Base-by-base conservation (phyloP, 371 early-diverging fungal species). In the Syncephalis fuscata region DNA sequence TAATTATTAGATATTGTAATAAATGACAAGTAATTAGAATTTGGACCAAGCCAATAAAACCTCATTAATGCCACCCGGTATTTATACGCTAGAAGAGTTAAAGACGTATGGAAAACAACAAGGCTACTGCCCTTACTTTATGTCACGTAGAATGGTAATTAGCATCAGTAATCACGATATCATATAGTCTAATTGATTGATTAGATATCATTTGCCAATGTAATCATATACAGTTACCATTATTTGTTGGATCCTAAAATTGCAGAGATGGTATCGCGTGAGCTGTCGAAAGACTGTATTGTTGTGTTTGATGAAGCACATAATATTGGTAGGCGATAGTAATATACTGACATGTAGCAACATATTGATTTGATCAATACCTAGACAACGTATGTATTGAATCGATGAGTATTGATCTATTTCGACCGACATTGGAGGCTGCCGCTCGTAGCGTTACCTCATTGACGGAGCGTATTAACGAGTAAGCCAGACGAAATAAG, bases 301-400 rank as follows among this genome's bases (percentile, higher is more conserved):
- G 90, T 99, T 4, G 91, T 99, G 2, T 99, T 99, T 74, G 99
- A 99, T 67, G 99, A 99, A 61, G 99, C 99, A 2, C 99, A 99
- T 70, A 99, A 99, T 61, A 99, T 99, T 50, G 97, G 92, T 80
- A 71, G n/a, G 50, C 10, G 0, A 7, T 36, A 16, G 5, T 50
- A 44, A 2, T 19, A 26, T 23, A 14, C 15, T 16, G 23, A 41
- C 15, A 22, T 1, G 16, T 41, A 46, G 19, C 11, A 19, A 32
- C 32, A 32, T 32, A 32, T 11, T 7, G 7, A 32, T 32, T 26
- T 37, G 1, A 37, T 23, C 48, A 15, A n/a, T 19, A 16, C 17
- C 1, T 59, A 81, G 95, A 95, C 65, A 92, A 91, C 67, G 95
- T 92, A 3, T 99, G 99, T 65, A 94, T 99, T 39, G 99, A 99